These are phyloP conservation scores for Acrocalymma vagum DNA, from an alignment of 2,329 filamentous ascomycete species.

Conservation along the genomic window DNA sequence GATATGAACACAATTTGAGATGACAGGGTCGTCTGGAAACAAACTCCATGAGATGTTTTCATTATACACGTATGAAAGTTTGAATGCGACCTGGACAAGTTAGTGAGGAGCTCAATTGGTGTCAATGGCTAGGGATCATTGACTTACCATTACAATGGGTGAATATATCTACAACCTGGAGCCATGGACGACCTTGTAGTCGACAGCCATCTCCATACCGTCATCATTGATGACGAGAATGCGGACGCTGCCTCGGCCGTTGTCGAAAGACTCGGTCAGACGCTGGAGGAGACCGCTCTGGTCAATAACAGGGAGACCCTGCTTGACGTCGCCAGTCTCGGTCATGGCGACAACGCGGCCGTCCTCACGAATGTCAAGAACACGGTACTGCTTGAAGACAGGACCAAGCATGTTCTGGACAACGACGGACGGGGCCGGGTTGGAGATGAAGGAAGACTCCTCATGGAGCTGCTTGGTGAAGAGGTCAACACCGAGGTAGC, in stretches of 20 bases:
- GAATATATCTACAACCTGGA: conserved; percentile 64
- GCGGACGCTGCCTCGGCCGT: conserved; percentile 91
- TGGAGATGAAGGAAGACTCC: conserved; percentile 97
- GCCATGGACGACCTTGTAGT: conserved; percentile 97
- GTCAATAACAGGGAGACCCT: conserved; percentile 89
- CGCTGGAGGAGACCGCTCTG: conserved; percentile 89
- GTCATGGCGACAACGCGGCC: conserved; percentile 92
- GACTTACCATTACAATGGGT: conserved; percentile 43
- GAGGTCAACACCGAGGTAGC: conserved; percentile 98
- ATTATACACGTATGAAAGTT: conserved; percentile 38
- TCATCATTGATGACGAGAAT: conserved; percentile 95
- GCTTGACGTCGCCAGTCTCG: conserved; percentile 98
- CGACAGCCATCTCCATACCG: conserved; percentile 92
- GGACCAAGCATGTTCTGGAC: conserved; percentile 99
- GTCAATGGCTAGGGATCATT: background rate
- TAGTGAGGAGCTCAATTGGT: conserved; percentile 25
- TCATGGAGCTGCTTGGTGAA: conserved; percentile 99
- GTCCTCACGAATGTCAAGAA: conserved; percentile 93
- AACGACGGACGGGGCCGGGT: conserved; percentile 94
- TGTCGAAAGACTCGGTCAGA: conserved; percentile 84
- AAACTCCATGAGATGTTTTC: conserved; percentile 41
- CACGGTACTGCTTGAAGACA: conserved; percentile 99
- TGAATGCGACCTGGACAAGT: conserved; percentile 32
- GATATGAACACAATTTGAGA: conserved; percentile 50
- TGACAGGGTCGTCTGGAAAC: conserved; percentile 37